Conservation (phyloP, 345 rosid species). For the Eutrema japonicum region DNA sequence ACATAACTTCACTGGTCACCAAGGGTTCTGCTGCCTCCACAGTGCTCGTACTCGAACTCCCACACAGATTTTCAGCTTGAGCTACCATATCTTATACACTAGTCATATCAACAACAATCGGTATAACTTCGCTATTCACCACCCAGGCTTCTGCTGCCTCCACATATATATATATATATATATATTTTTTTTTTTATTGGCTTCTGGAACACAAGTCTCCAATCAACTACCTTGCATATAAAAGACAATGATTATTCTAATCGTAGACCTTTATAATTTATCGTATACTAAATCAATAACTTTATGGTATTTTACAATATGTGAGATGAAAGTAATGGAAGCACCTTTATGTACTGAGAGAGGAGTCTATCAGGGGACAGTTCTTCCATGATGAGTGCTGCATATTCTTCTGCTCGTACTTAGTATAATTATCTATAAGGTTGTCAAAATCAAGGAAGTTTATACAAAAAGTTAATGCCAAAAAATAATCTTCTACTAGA, state of each 20-base stretch:
- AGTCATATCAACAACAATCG: no score
- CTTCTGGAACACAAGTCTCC: no score
- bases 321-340: constrained; percentile 30
- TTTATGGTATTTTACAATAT: not conserved
- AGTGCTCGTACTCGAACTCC: no score
- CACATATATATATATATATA: no score
- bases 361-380: not conserved
- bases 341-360: constrained; percentile 76
- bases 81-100: no score
- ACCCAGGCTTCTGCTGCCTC: not conserved
- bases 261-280: no score
- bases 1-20: no score
- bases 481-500: constrained; percentile 15
- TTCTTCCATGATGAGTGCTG: constrained; percentile 97
- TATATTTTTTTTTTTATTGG: no score
- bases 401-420: constrained; percentile 95
- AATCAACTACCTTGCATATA: no score
- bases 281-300: not conserved
- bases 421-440: constrained; percentile 72
- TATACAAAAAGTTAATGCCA: constrained; percentile 9
- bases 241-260: not conserved
- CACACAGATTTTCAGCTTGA: no score
- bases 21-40: no score
- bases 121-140: not conserved
- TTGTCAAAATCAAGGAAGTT: constrained; percentile 35